Conservation (phyloP, 116 monocot genomes). For the Iris pallida region DNA sequence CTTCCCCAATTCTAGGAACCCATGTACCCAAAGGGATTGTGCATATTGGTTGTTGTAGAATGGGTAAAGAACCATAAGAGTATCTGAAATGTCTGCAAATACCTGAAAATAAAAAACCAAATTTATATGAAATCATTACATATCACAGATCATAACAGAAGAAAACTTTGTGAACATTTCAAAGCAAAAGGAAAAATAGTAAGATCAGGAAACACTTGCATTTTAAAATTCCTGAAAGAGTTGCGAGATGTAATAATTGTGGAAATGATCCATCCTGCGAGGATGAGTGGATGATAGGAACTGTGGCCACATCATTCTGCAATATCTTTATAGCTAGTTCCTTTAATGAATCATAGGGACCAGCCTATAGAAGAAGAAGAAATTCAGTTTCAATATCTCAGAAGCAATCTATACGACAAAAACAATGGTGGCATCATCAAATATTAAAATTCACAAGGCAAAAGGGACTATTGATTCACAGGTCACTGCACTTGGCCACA, state of each 20-base stretch:
- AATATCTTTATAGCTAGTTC: conserved; percentile 78
- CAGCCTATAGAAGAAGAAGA: conserved; percentile 47
- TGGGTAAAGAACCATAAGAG: conserved; percentile 66
- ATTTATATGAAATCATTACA: background rate
- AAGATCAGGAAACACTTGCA: conserved; percentile 35
- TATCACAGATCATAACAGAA: background rate
- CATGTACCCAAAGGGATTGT: conserved; percentile 69
- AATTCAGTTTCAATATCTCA: background rate
- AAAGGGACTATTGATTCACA: too few relatives aligned
- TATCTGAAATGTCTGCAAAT: conserved; percentile 89
- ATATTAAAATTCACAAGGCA: background rate
- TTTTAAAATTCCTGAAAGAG: conserved; percentile 84
- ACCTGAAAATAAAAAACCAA: conserved; percentile 42
- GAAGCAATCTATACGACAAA: background rate
- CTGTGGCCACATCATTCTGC: conserved; percentile 69
- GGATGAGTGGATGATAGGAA: conserved; percentile 75
- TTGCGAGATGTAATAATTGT: conserved; percentile 81
- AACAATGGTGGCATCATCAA: background rate
- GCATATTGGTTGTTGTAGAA: conserved; percentile 71
- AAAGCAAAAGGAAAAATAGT: background rate
- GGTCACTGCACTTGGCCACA: too few relatives aligned
- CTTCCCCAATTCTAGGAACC: conserved; percentile 81
- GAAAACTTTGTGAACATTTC: background rate
- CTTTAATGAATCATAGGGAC: conserved; percentile 77
- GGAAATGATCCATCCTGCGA: conserved; percentile 73